Percentiles rank a stretch among this genome's conserved stretches.
These are phyloP conservation scores for Leccinum holopus DNA, from an alignment of 1,284 basidiomycete species.

Conservation along the genomic window DNA sequence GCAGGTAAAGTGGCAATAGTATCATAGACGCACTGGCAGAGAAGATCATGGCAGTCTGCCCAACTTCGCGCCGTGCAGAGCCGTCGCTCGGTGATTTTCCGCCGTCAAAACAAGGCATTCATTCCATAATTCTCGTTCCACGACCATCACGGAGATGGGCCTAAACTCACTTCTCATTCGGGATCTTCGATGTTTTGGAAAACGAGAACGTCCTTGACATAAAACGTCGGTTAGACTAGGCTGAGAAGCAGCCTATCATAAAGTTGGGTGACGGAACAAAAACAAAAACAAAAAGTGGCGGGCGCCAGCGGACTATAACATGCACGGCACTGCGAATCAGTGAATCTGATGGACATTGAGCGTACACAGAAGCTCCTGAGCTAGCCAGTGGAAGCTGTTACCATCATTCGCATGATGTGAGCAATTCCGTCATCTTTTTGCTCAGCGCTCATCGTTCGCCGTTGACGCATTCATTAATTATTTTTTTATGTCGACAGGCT, in stretches of 20 bases:
- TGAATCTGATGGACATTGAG: neutral
- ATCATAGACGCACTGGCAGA: neutral
- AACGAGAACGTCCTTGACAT: neutral
- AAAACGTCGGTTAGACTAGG: neutral
- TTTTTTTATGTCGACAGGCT: neutral
- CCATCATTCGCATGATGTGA: neutral
- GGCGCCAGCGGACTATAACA: neutral
- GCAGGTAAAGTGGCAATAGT: neutral
- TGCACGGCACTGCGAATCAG: neutral
- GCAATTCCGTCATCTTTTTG: neutral
- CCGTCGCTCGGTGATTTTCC: neutral
- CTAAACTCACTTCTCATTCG: neutral
- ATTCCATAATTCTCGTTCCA: neutral
- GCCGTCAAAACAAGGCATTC: neutral
- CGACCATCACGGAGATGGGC: neutral
- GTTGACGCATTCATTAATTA: neutral
- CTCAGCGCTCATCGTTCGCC: neutral
- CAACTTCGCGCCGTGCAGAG: neutral
- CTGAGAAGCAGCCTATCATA: neutral
- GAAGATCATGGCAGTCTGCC: neutral
- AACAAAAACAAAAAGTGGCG: neutral
- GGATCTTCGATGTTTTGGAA: neutral
- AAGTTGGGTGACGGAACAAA: neutral
- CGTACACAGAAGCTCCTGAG: neutral
- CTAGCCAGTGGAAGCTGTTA: neutral